Percentiles rank a stretch among this genome's conserved stretches.
phyloP scores from a whole-genome alignment of 2,329 filamentous ascomycete species.

The Fusarium mundagurra region DNA sequence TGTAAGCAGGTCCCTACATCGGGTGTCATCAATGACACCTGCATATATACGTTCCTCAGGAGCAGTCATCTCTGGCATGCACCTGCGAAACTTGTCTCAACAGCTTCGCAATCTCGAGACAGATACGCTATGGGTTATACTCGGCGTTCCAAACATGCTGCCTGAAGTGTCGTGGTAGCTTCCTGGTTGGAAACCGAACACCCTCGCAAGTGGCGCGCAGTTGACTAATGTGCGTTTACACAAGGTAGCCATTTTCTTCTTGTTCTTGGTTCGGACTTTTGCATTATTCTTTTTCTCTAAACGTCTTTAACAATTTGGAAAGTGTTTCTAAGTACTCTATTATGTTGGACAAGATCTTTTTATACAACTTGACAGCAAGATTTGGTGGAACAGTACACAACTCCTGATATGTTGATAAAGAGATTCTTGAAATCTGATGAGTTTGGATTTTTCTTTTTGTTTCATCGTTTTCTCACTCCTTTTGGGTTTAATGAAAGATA shows the following conservation, averaged over 20 bases:
- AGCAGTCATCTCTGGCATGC: slow-evolving; percentile 25
- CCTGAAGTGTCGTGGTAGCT: background rate
- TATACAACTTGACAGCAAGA: slow-evolving; percentile 9
- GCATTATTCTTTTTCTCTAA: background rate
- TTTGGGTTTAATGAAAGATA: background rate
- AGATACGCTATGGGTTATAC: slow-evolving; percentile 1
- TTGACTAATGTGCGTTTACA: background rate
- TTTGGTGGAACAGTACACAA: slow-evolving; percentile 41
- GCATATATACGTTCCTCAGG: slow-evolving; percentile 47
- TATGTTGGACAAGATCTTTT: slow-evolving; percentile 11
- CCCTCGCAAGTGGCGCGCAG: background rate
- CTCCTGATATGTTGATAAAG: slow-evolving; percentile 1
- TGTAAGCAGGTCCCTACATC: slow-evolving; percentile 28
- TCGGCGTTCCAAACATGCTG: slow-evolving; percentile 1
- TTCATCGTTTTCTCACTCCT: background rate
- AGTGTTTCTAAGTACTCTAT: background rate
- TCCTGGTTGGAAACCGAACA: background rate
- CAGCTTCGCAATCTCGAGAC: slow-evolving; percentile 22
- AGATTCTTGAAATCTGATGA: slow-evolving; percentile 13
- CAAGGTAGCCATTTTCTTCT: slow-evolving; percentile 13
- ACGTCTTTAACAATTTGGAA: background rate
- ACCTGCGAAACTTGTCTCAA: slow-evolving; percentile 33
- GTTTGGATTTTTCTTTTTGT: background rate
- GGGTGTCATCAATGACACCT: slow-evolving; percentile 34
- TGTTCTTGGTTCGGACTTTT: slow-evolving; percentile 1